These are phyloP conservation scores for Bothriochloa decipiens DNA, from an alignment of 176 grass and related monocot genomes.

Conservation along the genomic window DNA sequence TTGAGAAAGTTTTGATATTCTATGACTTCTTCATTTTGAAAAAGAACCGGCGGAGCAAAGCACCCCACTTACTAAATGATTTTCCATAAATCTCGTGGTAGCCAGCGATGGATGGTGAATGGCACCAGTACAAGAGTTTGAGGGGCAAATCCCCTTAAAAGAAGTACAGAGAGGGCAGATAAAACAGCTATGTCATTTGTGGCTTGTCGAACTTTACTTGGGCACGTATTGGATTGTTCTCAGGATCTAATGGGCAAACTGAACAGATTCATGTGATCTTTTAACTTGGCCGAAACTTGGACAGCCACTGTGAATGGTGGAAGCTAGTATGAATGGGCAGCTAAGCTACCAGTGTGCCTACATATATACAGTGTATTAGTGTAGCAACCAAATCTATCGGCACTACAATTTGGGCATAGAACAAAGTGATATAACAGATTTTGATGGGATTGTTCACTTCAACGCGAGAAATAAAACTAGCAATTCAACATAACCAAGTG, in stretches of 20 bases:
- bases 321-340: background rate
- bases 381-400: background rate
- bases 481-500: background rate
- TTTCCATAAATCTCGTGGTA: background rate
- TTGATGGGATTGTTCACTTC: background rate
- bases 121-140: background rate
- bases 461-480: background rate
- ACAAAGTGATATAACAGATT: background rate
- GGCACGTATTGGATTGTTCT: no score
- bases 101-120: background rate
- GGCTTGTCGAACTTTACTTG: no score
- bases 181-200: background rate
- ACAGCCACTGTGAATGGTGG: no score
- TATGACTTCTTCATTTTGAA: background rate
- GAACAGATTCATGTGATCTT: no score
- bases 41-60: no score
- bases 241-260: no score
- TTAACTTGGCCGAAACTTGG: no score
- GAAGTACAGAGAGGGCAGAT: no score
- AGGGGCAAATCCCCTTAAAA: background rate
- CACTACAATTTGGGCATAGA: background rate
- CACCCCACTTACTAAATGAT: no score
- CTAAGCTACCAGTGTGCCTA: no score
- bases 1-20: background rate
- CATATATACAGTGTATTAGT: background rate